Base-by-base conservation (phyloP, 2,329 filamentous ascomycete species). In the Fragosphaeria purpurea region DNA sequence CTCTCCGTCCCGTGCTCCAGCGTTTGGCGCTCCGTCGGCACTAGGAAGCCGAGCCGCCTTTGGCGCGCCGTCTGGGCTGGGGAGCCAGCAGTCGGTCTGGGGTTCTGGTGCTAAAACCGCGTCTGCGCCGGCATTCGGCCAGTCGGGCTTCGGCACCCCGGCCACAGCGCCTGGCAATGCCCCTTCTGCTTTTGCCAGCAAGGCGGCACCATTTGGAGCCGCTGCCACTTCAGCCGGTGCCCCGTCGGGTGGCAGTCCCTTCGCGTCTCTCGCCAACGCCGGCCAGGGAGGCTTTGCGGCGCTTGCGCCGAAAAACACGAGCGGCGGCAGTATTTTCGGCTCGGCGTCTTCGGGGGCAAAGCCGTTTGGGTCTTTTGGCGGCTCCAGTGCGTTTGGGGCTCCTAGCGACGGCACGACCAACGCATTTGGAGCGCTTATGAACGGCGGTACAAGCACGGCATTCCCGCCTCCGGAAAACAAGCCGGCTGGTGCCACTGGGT, bases 71-170 rank as follows among this genome's bases (percentile, higher is more conserved):
- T 55, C 64, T n/a, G 58, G 62, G 11, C 62, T 71, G 55, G 62
- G 69, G 41, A 50, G 46, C 13, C 58, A 58, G 46, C 51, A 61
- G 56, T 58, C 57, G 30, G 46, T 53, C 62, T 51, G 67, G 72
- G 44, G 52, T 22, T 30, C 50, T 2, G 42, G 33, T 3, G 46
- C 44, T 7, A 55, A 67, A 5, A 57, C 65, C 41, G 56, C 63
- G 35, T 59, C 62, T 13, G 55, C 65, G 4, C 67, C 76, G 13
- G 66, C 74, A 2, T 82, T 83, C 62, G 79, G 79, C 2, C 76
- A 81, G 59, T 63, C 73, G 7, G 69, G 72, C 11, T 77, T 79
- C 50, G 60, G 72, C 48, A 45, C 60, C 5, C 65, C 64, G 4
- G 68, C 66, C 5, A 62, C 61, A 49, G 52, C 56, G 4, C 45